phyloP scores from a whole-genome alignment of 257 asterid species.

The Prunella vulgaris region DNA sequence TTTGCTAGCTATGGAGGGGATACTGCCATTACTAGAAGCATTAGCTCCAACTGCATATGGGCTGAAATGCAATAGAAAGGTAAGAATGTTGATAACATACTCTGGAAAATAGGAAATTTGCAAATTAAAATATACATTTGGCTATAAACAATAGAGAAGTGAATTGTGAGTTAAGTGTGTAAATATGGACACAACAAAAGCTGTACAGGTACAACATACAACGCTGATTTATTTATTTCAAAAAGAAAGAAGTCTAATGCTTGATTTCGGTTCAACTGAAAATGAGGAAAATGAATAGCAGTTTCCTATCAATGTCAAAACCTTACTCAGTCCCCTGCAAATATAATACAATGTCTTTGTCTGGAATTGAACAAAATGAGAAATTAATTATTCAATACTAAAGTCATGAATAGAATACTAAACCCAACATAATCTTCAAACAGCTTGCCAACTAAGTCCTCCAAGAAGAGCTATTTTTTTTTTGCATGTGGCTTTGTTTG shows the following conservation, averaged over 20 bases:
- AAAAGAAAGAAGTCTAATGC: neutral
- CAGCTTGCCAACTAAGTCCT: neutral
- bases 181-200: neutral
- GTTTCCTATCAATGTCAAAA: neutral
- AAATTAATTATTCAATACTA: neutral
- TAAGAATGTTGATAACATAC: neutral
- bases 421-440: neutral
- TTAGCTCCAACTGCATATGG: slow-evolving; percentile 40
- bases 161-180: neutral
- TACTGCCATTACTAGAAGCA: slow-evolving; percentile 48
- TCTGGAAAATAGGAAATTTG: neutral
- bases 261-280: neutral
- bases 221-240: neutral
- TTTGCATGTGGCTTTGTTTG: neutral
- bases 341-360: no score
- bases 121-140: neutral
- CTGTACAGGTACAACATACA: neutral
- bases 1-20: slow-evolving; percentile 38
- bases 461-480: neutral
- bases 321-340: neutral
- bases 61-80: slow-evolving; percentile 38
- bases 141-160: neutral
- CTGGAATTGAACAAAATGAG: neutral
- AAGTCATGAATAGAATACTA: neutral
- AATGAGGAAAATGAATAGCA: neutral